Conservation (phyloP, 306 rosid genomes). For the Castanea crenata region DNA sequence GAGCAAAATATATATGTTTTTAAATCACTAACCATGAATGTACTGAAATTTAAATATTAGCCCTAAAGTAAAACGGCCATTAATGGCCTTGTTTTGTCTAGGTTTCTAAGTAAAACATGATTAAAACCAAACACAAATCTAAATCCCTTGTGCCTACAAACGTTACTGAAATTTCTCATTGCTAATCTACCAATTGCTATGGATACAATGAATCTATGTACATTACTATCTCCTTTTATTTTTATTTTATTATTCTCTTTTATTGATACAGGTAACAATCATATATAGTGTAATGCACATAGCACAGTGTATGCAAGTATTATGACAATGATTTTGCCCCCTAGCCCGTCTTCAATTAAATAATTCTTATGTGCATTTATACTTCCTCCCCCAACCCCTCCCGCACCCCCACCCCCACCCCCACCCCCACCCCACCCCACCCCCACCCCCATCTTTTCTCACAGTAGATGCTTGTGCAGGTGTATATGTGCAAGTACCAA, state of each 20-base stretch:
- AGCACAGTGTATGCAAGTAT: not conserved
- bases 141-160: too few relatives aligned
- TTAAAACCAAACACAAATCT: too few relatives aligned
- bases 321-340: not conserved
- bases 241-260: not conserved
- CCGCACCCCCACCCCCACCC: not conserved
- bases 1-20: too few relatives aligned
- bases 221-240: not conserved
- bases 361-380: not conserved
- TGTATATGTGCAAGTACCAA: not conserved
- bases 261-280: not conserved
- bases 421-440: not conserved
- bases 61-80: too few relatives aligned
- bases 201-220: not conserved
- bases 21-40: too few relatives aligned
- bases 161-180: too few relatives aligned
- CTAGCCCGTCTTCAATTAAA: not conserved
- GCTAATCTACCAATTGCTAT: too few relatives aligned
- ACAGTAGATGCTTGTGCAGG: not conserved
- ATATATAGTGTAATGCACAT: not conserved
- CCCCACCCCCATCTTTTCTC: not conserved
- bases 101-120: too few relatives aligned
- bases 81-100: too few relatives aligned
- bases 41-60: too few relatives aligned
- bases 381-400: not conserved